phyloP scores from a whole-genome alignment of 2,329 filamentous ascomycete genomes.

The Polytolypa hystricis region DNA sequence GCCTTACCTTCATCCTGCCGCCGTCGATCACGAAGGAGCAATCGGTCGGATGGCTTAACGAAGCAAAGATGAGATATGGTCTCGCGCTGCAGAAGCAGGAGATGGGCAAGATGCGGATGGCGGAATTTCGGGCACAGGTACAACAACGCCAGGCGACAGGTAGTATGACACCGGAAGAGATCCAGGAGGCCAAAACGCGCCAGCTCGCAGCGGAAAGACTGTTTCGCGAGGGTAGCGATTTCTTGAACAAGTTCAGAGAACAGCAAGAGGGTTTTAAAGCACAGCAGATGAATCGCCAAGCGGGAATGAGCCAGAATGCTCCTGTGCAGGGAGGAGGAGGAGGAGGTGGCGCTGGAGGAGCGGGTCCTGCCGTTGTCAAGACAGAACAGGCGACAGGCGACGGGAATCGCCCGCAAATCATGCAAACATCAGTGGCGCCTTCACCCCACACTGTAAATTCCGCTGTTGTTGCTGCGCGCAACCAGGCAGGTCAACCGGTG shows the following conservation, averaged over 20 bases:
- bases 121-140: conserved; percentile 31
- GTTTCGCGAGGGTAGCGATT: conserved; percentile 34
- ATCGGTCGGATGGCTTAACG: conserved; percentile 35
- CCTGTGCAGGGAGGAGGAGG: conserved; percentile 20
- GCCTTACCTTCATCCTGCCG: conserved; percentile 34
- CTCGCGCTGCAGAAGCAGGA: conserved; percentile 39
- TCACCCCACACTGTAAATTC: conserved; percentile 39
- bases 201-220: conserved; percentile 31
- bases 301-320: conserved; percentile 15
- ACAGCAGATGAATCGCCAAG: conserved; percentile 25
- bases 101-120: conserved; percentile 32
- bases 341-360: conserved; percentile 5
- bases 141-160: conserved; percentile 28
- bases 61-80: conserved; percentile 37
- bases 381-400: background rate
- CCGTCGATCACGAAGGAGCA: conserved; percentile 34
- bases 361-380: conserved; percentile 10
- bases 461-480: conserved; percentile 35
- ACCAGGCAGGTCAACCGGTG: conserved; percentile 26
- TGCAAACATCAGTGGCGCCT: conserved; percentile 18
- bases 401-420: conserved; percentile 1
- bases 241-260: conserved; percentile 37
- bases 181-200: conserved; percentile 32
- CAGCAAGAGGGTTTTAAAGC: conserved; percentile 36
- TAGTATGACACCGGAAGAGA: conserved; percentile 31